Evolutionary conservation across 805 yeast genomes (phyloP).

Genomic region (Saturnispora quitensis): DNA sequence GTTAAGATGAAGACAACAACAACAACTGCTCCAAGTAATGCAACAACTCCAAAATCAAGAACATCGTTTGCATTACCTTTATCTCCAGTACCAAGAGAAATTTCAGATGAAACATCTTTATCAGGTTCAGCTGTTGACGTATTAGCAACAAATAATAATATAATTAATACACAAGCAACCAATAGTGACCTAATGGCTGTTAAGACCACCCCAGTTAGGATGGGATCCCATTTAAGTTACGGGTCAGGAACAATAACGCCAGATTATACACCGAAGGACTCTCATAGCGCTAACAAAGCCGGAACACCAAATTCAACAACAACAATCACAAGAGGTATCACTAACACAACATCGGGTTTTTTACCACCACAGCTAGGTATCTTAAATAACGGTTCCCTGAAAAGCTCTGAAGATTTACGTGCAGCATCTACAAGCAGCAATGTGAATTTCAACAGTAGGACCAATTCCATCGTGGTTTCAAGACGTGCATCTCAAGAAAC

Average conservation of each 20-base stretch:
- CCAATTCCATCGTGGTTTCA: slow-evolving; percentile 3
- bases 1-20: slow-evolving; percentile 15
- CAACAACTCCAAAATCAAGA: slow-evolving; percentile 2
- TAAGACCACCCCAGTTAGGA: not conserved
- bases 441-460: not conserved
- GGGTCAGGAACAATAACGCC: not conserved
- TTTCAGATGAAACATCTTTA: not conserved
- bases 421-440: not conserved
- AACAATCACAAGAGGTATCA: not conserved
- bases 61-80: not conserved
- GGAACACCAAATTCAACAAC: slow-evolving; percentile 1
- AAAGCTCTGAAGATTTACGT: slow-evolving; percentile 4
- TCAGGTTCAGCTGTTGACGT: slow-evolving; percentile 4
- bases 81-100: not conserved
- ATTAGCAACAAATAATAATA: slow-evolving; percentile 5
- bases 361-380: slow-evolving; percentile 1
- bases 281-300: not conserved
- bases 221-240: slow-evolving; percentile 1
- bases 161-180: not conserved
- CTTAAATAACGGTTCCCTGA: not conserved
- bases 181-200: not conserved
- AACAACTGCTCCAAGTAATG: slow-evolving; percentile 11
- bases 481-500: slow-evolving; percentile 14
- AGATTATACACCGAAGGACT: not conserved
- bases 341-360: not conserved